Conservation (phyloP, 805 yeast species). For the Kluyveromyces siamensis region DNA sequence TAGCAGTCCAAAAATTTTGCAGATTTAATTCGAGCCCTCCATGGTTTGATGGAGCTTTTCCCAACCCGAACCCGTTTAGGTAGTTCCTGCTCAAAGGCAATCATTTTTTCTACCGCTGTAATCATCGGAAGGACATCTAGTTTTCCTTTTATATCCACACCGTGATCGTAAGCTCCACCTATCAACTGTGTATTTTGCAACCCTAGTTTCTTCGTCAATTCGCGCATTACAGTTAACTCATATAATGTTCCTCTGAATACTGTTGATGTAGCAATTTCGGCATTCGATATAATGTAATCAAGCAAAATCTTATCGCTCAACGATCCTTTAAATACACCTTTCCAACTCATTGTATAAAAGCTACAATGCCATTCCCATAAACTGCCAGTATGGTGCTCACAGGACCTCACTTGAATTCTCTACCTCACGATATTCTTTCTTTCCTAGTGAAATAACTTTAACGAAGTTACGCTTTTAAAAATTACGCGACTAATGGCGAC, state of each 20-base stretch:
- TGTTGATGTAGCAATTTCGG: slow-evolving; percentile 16
- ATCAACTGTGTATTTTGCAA: slow-evolving; percentile 16
- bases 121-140: slow-evolving; percentile 18
- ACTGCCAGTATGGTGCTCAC: neutral
- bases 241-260: slow-evolving; percentile 28
- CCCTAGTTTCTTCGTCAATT: slow-evolving; percentile 19
- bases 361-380: neutral
- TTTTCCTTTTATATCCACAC: slow-evolving; percentile 25
- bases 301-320: slow-evolving; percentile 12
- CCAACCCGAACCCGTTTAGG: slow-evolving; percentile 14
- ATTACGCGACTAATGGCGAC: neutral
- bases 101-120: slow-evolving; percentile 4
- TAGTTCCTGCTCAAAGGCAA: slow-evolving; percentile 2
- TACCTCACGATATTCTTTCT: neutral
- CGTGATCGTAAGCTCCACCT: slow-evolving; percentile 29
- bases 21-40: slow-evolving; percentile 8
- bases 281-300: slow-evolving; percentile 14
- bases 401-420: neutral
- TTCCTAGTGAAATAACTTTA: neutral
- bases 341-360: slow-evolving; percentile 3
- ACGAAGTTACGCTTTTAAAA: neutral
- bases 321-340: neutral
- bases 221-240: slow-evolving; percentile 26
- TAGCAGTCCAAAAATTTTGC: slow-evolving; percentile 13
- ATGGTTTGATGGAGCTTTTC: slow-evolving; percentile 14